Conservation (phyloP, 2,329 filamentous ascomycete species). For the Pyrenophora tritici-repentis region DNA sequence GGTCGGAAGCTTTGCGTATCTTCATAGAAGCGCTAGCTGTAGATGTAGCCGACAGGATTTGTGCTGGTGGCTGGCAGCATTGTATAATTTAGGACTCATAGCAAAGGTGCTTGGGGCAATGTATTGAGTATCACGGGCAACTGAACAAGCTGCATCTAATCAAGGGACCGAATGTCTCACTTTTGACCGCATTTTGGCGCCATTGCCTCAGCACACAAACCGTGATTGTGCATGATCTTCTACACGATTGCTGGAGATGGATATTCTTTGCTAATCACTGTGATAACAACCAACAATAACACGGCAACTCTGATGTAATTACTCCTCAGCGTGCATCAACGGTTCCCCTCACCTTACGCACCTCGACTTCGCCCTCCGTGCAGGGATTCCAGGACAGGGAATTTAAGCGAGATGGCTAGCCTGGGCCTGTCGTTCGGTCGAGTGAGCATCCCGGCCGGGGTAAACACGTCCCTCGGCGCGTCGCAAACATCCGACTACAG, state of each 20-base stretch:
- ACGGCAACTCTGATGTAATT: too few relatives aligned
- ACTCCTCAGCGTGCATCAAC: background rate
- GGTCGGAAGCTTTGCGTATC: constrained; percentile 4
- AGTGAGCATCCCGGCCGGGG: constrained; percentile 17
- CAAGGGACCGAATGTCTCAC: constrained; percentile 6
- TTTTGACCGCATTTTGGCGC: background rate
- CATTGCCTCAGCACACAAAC: background rate
- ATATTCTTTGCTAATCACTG: background rate
- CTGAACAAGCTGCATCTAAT: constrained; percentile 14
- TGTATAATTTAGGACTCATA: constrained; percentile 25
- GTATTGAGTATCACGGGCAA: constrained; percentile 12
- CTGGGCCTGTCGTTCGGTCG: constrained; percentile 7
- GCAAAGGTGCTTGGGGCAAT: constrained; percentile 14
- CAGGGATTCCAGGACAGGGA: background rate
- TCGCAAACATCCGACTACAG: constrained; percentile 24
- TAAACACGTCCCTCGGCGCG: constrained; percentile 30
- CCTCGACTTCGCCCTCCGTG: background rate
- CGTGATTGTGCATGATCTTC: too few relatives aligned
- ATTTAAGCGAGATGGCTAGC: constrained; percentile 9
- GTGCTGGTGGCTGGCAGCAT: constrained; percentile 14
- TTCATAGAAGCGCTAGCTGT: constrained; percentile 6
- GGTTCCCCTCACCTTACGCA: background rate
- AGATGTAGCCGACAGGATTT: background rate
- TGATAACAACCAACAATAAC: too few relatives aligned
- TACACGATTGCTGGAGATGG: background rate